phyloP scores from a whole-genome alignment of 306 rosid genomes.

The Quercus alba region DNA sequence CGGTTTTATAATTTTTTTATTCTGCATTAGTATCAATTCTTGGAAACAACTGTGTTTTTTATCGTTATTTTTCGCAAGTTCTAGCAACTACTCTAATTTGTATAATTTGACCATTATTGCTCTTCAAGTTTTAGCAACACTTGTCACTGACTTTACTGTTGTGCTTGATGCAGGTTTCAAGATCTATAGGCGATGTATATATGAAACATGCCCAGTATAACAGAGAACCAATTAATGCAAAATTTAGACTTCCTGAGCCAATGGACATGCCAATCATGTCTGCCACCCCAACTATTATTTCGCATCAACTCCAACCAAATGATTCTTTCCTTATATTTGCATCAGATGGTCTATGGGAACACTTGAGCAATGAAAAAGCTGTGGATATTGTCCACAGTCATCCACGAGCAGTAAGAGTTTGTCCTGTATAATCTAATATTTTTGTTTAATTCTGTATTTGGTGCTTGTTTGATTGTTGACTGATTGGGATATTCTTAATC shows the following conservation, averaged over 20 bases:
- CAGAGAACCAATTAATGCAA: constrained; percentile 60
- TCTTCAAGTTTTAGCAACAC: neutral
- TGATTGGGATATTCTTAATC: neutral
- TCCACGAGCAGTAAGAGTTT: constrained; percentile 64
- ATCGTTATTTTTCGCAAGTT: constrained; percentile 6
- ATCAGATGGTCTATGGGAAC: constrained; percentile 98
- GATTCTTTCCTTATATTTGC: constrained; percentile 98
- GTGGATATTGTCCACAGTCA: constrained; percentile 80
- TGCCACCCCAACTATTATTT: constrained; percentile 71
- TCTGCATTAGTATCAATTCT: neutral
- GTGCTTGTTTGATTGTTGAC: neutral
- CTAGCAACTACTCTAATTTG: constrained; percentile 11
- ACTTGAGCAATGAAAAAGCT: constrained; percentile 81
- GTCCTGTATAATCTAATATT: constrained; percentile 10
- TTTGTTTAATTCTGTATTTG: neutral
- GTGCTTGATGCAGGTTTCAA: constrained; percentile 75
- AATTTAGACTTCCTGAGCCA: constrained; percentile 89
- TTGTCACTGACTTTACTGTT: constrained; percentile 10
- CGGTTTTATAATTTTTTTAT: neutral
- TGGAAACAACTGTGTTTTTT: neutral
- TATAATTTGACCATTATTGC: neutral
- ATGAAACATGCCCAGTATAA: constrained; percentile 79
- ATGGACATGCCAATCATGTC: constrained; percentile 75
- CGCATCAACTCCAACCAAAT: constrained; percentile 76
- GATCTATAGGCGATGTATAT: constrained; percentile 87